Conservation (phyloP, 2,329 filamentous ascomycete species). For the Fusarium floridanum region DNA sequence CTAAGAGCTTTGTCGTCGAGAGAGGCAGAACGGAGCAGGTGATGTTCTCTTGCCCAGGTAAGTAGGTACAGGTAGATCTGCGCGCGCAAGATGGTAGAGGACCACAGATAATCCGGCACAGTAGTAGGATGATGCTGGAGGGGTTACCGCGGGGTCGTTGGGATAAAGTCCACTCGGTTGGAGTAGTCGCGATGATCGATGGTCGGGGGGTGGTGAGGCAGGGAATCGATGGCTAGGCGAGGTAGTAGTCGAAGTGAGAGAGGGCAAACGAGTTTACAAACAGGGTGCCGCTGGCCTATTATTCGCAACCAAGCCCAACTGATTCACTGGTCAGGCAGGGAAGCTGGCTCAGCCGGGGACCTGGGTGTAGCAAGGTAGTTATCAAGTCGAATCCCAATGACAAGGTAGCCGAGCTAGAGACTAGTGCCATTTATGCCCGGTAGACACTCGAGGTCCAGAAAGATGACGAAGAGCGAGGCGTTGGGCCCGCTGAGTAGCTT, state of each 20-base stretch:
- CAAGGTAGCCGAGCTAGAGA: conserved; percentile 45
- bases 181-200: conserved; percentile 44
- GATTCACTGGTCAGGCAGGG: conserved; percentile 46
- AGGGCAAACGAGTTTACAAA: conserved; percentile 38
- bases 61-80: too few relatives aligned
- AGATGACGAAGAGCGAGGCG: conserved; percentile 49
- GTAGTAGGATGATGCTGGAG: conserved; percentile 42
- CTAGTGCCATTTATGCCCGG: conserved; percentile 48
- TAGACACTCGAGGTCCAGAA: conserved; percentile 43
- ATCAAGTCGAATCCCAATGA: conserved; percentile 48
- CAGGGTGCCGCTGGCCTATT: conserved; percentile 47
- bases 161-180: conserved; percentile 40
- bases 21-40: too few relatives aligned
- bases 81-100: too few relatives aligned
- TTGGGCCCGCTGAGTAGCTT: conserved; percentile 44
- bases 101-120: too few relatives aligned
- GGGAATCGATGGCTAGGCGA: conserved; percentile 44
- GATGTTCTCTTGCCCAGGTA: too few relatives aligned
- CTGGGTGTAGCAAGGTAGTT: conserved; percentile 46
- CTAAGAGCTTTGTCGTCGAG: too few relatives aligned
- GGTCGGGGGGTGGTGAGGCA: conserved; percentile 43
- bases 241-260: conserved; percentile 44
- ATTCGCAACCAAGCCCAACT: conserved; percentile 44
- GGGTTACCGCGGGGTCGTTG: conserved; percentile 46
- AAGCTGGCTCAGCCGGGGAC: conserved; percentile 47